Percentiles rank a stretch among this genome's conserved stretches.
These are phyloP conservation scores for Diaporthe vaccinii DNA, from an alignment of 2,329 filamentous ascomycete genomes.

Conservation along the genomic window DNA sequence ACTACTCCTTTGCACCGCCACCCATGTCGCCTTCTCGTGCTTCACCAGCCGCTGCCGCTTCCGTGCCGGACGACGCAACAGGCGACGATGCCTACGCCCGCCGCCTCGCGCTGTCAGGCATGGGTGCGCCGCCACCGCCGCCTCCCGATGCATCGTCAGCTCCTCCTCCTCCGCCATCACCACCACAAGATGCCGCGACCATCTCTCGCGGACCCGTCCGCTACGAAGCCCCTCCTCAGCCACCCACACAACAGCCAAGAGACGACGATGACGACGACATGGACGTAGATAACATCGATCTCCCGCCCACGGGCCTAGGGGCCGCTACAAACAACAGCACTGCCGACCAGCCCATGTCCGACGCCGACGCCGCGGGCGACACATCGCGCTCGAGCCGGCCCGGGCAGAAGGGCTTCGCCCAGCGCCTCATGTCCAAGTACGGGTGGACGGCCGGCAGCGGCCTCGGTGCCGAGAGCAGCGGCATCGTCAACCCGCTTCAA, in stretches of 20 bases:
- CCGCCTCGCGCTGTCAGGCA: slow-evolving; percentile 69
- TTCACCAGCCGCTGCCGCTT: slow-evolving; percentile 57
- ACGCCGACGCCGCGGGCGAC: slow-evolving; percentile 49
- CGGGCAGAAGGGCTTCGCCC: slow-evolving; percentile 86
- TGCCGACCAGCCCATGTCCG: slow-evolving; percentile 49
- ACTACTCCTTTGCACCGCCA: slow-evolving; percentile 70
- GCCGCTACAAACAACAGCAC: slow-evolving; percentile 52
- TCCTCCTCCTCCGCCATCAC: slow-evolving; percentile 56
- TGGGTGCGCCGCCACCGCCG: slow-evolving; percentile 49
- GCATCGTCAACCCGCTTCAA: slow-evolving; percentile 86
- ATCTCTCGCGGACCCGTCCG: slow-evolving; percentile 85
- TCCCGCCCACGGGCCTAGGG: slow-evolving; percentile 68
- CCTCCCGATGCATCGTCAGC: slow-evolving; percentile 48
- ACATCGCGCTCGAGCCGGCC: slow-evolving; percentile 74
- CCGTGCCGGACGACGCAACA: slow-evolving; percentile 69
- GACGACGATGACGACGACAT: slow-evolving; percentile 49
- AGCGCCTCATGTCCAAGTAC: slow-evolving; percentile 92
- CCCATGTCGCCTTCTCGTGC: slow-evolving; percentile 60
- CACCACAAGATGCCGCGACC: slow-evolving; percentile 62
- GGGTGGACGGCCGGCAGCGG: slow-evolving; percentile 92
- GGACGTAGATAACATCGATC: slow-evolving; percentile 36
- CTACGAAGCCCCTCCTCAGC: slow-evolving; percentile 69
- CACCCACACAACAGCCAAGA: slow-evolving; percentile 59
- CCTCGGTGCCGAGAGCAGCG: slow-evolving; percentile 83
- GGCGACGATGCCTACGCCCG: slow-evolving; percentile 79